Evolutionary conservation across 768 basidiomycete genomes (phyloP), one percentile per base, ranked within the genome.

Genomic region (Cyclocybe cylindracea): DNA sequence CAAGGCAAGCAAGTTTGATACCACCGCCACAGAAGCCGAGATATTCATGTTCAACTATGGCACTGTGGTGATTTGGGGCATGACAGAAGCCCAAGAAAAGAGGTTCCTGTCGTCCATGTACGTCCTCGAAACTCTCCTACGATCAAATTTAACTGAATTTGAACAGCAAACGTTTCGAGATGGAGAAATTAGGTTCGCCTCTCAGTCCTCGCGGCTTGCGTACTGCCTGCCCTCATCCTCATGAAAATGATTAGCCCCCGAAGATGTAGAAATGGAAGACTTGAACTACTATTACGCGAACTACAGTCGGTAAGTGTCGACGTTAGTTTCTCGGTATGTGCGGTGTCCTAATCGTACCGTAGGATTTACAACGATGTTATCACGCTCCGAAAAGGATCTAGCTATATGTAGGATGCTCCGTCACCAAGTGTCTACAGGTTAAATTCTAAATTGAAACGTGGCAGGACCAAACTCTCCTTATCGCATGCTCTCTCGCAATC

Each of bases 321-420:
- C 32, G 24, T 43, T 50, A 35, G 16, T 24, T 57, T 43, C 35
- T 34, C 39, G 41, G 34, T 31, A 19, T 9, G 43, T 35, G 24
- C 29, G 33, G 10, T 45, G 11, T 39, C 40, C 46, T 59, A 42
- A 55, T 31, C 36, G 34, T 24, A 10, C 8, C 29, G 10, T 45
- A 85, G 92, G 62, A 97, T 97, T 63, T 98, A 95, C 71, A 98
- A 98, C 73, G 95, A 98, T 70, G 95, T 98, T 38, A 97, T 98
- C 53, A 92, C 95, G 2, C 78, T 97, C 35, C 85, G 94, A 51
- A 92, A 91, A 67, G 94, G 94, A 29, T 97, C 95, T 9, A 88
- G 94, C 55, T 95, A 94, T 69, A 96, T 98, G 95, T 95, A 60
- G 61, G 89, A 68, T 40, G 19, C 11, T 48, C 56, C 61, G 50